Base-by-base conservation (phyloP, 148 eudicot genomes). In the Fagopyrum homotropicum region DNA sequence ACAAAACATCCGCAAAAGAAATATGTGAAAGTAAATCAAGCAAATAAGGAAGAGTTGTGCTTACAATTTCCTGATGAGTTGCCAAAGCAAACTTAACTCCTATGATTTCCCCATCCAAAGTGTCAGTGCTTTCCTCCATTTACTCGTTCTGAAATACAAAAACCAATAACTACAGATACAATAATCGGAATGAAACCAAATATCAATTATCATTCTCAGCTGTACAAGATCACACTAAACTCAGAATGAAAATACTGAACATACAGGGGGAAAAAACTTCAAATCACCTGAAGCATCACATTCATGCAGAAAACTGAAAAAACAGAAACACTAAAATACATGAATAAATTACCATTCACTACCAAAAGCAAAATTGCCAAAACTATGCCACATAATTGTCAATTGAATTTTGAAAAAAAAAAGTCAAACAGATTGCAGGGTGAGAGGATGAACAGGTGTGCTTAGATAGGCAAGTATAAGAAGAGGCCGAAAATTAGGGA, bases 61-160 rank as follows among this genome's bases (percentile, higher is more conserved):
- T 89, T 77, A 91, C 96, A 73, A 91, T 84, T 78, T 91, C 96
- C 55, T 79, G 73, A 50, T 83, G 86, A 64, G 84, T 84, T 14
- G 96, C 96, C 87, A 91, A 77, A 50, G 81, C 73, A 78, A 85
- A 90, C 72, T 66, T 81, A 56, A 92, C 86, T 40, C 91, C 91
- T 9, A 80, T 81, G 9, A 92, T 72, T 56, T 79, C 84, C 9
- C 91, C 98, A 51, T 89, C 98, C 40, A 81, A 57, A 7, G 86
- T 72, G 15, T 79, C 29, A 73, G 79, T 61, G 29, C 79, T 73
- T 76, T 86, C 91, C 77, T 87, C 93, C 87, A 82, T 87, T 72
- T 69, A 75, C 61, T 60, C 26, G 45, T 40, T 40, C 71, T 40
- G 47, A 66, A 12, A 66, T 6, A 1, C 2, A 40, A 66, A 4